Percentiles rank a stretch among this genome's conserved stretches.
These are phyloP conservation scores for Penicillium sp. DNA, from an alignment of 2,329 filamentous ascomycete species.

Conservation along the genomic window DNA sequence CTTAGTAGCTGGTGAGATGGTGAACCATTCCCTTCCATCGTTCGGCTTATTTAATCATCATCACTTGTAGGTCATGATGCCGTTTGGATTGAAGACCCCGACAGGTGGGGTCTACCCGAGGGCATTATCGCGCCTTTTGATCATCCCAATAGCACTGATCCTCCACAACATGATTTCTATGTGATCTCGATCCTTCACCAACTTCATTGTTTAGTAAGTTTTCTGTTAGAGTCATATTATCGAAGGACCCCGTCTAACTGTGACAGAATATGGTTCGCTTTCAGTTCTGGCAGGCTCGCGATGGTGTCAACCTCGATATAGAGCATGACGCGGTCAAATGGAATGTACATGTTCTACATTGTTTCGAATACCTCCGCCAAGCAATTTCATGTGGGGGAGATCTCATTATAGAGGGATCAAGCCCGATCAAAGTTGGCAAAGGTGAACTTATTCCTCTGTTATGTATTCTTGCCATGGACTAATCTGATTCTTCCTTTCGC, in stretches of 20 bases:
- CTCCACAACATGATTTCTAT: neutral
- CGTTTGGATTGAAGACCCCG: neutral
- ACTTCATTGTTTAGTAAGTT: neutral
- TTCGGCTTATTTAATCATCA: neutral
- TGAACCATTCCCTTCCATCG: neutral
- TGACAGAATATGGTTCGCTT: neutral
- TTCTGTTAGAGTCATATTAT: too few relatives aligned
- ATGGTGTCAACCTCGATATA: neutral
- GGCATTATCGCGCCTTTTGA: neutral
- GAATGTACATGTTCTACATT: neutral
- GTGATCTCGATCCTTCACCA: neutral
- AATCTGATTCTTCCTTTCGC: neutral
- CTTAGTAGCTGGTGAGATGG: neutral
- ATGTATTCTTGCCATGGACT: neutral
- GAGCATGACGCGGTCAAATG: neutral
- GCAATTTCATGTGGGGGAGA: neutral
- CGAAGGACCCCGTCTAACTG: neutral
- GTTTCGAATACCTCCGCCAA: neutral
- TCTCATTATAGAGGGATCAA: neutral
- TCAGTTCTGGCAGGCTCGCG: neutral
- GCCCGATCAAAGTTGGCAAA: neutral
- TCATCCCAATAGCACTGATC: neutral
- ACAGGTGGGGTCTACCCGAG: neutral
- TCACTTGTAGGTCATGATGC: neutral
- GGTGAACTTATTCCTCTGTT: neutral